A percentile compares a stretch with the other conserved stretches of the same genome.
Conservation (phyloP, 2,329 filamentous ascomycete genomes). For the Microdochium nivale region DNA sequence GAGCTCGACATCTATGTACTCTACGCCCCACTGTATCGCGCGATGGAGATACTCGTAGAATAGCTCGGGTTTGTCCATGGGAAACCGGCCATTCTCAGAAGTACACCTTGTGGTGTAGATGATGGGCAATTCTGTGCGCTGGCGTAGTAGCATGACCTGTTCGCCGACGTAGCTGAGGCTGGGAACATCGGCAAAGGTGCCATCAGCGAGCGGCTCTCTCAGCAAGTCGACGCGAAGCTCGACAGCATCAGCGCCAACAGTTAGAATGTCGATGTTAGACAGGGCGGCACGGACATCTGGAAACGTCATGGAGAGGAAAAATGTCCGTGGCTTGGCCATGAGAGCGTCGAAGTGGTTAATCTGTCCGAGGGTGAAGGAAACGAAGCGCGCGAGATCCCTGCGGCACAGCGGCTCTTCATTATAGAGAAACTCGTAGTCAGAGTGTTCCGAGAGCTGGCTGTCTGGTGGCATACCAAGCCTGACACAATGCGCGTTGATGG, state of each 20-base stretch:
- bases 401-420: conserved; percentile 63
- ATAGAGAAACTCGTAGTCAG: conserved; percentile 84
- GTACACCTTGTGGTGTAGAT: conserved; percentile 82
- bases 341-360: conserved; percentile 70
- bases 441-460: conserved; percentile 52
- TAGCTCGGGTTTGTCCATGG: conserved; percentile 68
- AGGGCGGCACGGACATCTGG: conserved; percentile 76
- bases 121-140: conserved; percentile 80
- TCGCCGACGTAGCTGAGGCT: conserved; percentile 79
- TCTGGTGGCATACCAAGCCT: conserved; percentile 64
- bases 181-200: conserved; percentile 55
- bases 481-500: conserved; percentile 71
- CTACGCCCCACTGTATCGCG: conserved; percentile 81
- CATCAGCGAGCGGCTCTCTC: conserved; percentile 59
- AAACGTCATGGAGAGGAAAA: conserved; percentile 82
- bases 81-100: conserved; percentile 74
- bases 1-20: conserved; percentile 83
- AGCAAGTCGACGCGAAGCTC: conserved; percentile 79
- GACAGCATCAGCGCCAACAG: conserved; percentile 77
- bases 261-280: conserved; percentile 79
- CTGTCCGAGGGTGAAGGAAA: conserved; percentile 73
- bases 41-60: conserved; percentile 75
- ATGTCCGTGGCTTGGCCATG: conserved; percentile 69
- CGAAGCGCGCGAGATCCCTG: conserved; percentile 68
- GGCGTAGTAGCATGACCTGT: conserved; percentile 75